Percentiles rank a stretch among this genome's conserved stretches.
phyloP scores from a whole-genome alignment of 768 basidiomycete genomes.

The Mycena vulgaris region DNA sequence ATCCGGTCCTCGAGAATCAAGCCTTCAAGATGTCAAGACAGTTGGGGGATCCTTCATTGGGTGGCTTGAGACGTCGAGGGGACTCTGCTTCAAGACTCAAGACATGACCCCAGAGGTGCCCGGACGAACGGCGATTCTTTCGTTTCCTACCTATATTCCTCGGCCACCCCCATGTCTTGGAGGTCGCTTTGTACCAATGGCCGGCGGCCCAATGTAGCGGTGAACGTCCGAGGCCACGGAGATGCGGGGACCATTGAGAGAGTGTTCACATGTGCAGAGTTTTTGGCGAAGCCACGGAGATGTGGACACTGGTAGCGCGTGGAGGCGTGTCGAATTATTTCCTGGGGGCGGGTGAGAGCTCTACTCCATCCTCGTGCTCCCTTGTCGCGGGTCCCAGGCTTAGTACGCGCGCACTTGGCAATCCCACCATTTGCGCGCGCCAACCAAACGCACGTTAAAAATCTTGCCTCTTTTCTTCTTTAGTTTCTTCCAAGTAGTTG shows the following conservation, averaged over 20 bases:
- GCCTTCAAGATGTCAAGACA: too few relatives aligned
- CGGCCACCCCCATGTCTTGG: too few relatives aligned
- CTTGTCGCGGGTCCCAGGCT: too few relatives aligned
- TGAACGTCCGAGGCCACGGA: neutral
- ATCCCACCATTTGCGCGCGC: conserved; percentile 5
- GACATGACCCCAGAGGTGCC: too few relatives aligned
- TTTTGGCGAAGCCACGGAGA: neutral
- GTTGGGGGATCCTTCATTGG: neutral
- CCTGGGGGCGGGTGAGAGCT: conserved; percentile 16
- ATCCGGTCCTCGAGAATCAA: too few relatives aligned
- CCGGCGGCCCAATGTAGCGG: neutral
- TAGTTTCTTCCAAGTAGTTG: too few relatives aligned
- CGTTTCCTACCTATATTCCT: too few relatives aligned
- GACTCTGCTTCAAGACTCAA: neutral
- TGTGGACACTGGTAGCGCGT: neutral
- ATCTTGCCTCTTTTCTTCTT: neutral
- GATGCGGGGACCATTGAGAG: neutral
- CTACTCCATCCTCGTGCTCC: conserved; percentile 9
- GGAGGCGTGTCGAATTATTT: conserved; percentile 9
- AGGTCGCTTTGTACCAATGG: neutral
- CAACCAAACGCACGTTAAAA: conserved; percentile 13
- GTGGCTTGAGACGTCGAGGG: neutral
- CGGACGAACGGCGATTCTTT: too few relatives aligned
- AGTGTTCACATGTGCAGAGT: neutral
- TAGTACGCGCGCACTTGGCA: conserved; percentile 7